Evolutionary conservation across 768 basidiomycete species (phyloP).

Genomic region (Lactifluus echinatus): DNA sequence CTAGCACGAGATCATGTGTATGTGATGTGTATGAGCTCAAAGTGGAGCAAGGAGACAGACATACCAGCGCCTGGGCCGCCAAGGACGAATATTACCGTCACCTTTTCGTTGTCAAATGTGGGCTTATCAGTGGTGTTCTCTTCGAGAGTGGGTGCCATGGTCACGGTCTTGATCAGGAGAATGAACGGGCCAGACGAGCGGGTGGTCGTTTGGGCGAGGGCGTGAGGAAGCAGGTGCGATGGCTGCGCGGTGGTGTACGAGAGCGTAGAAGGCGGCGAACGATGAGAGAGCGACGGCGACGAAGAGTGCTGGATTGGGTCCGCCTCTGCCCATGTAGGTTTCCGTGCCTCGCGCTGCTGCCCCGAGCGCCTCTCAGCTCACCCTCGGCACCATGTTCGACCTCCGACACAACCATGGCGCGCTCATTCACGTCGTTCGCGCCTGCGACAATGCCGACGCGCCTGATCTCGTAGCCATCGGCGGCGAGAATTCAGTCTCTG

Average conservation of each 20-base stretch:
- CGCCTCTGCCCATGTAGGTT: conserved; percentile 21
- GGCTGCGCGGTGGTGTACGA: conserved; percentile 48
- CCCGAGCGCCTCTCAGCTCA: background rate
- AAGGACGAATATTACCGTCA: conserved; percentile 89
- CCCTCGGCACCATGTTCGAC: conserved; percentile 41
- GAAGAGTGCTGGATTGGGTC: conserved; percentile 58
- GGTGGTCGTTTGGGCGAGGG: conserved; percentile 54
- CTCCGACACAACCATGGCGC: conserved; percentile 51
- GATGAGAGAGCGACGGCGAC: conserved; percentile 47
- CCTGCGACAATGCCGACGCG: conserved; percentile 57
- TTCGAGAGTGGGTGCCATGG: conserved; percentile 32
- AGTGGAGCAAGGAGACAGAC: conserved; percentile 8
- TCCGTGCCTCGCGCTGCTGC: background rate
- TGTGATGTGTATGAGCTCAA: background rate
- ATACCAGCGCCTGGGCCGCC: conserved; percentile 94
- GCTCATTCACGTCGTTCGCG: conserved; percentile 51
- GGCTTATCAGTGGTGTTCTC: conserved; percentile 33
- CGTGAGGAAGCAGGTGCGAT: conserved; percentile 52
- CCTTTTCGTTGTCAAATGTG: conserved; percentile 57
- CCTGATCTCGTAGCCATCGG: conserved; percentile 64
- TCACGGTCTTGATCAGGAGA: conserved; percentile 22
- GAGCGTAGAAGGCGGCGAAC: conserved; percentile 46
- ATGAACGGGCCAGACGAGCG: conserved; percentile 55
- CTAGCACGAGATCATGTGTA: conserved; percentile 31
- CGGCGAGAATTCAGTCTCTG: conserved; percentile 62